These are phyloP conservation scores for Gynochthodes officinalis DNA, from an alignment of 257 asterid species.

Conservation along the genomic window DNA sequence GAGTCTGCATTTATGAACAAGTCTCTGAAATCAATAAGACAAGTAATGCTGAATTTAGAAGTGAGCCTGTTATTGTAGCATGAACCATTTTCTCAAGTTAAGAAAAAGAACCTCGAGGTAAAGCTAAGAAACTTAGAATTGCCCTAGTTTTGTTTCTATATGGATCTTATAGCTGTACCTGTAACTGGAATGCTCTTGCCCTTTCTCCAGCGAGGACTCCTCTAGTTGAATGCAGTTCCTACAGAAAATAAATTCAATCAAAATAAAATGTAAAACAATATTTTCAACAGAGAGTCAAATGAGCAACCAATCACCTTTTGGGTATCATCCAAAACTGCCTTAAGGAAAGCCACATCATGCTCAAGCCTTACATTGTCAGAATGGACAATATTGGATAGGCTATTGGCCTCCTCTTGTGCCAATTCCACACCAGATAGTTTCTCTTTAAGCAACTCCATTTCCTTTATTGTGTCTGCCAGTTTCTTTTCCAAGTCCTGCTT, in stretches of 20 bases:
- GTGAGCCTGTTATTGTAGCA: neutral
- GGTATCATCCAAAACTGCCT: slow-evolving; percentile 92
- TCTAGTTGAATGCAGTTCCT: slow-evolving; percentile 97
- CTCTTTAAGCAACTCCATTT: slow-evolving; percentile 81
- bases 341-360: slow-evolving; percentile 92
- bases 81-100: neutral
- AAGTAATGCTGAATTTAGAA: too few species aligned
- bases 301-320: slow-evolving; percentile 54
- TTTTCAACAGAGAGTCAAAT: neutral
- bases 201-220: slow-evolving; percentile 92
- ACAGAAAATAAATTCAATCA: slow-evolving; percentile 12
- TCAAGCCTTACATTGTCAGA: slow-evolving; percentile 95
- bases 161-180: slow-evolving; percentile 45
- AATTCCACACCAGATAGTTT: slow-evolving; percentile 68
- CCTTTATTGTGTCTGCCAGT: slow-evolving; percentile 62
- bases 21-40: too few species aligned
- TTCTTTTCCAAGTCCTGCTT: slow-evolving; percentile 72
- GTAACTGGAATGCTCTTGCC: slow-evolving; percentile 89
- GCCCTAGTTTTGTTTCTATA: neutral
- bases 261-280: neutral
- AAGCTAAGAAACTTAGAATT: neutral
- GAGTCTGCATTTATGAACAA: neutral
- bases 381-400: slow-evolving; percentile 82
- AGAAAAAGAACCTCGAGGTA: neutral
- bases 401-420: slow-evolving; percentile 91